Conservation (phyloP, 441 rosid genomes). For the Pelargonium fulgidum region DNA sequence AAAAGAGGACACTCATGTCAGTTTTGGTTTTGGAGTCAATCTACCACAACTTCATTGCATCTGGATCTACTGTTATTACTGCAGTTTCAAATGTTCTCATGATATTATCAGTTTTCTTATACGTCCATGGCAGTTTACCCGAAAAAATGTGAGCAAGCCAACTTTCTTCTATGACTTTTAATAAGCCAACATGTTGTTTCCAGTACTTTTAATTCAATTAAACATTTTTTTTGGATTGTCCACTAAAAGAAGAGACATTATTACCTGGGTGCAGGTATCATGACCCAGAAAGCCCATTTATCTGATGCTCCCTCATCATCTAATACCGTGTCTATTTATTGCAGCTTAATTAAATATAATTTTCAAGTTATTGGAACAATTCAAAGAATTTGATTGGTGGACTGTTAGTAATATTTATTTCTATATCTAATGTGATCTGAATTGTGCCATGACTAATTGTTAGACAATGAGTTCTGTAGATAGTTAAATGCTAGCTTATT, state of each 20-base stretch:
- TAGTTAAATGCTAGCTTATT: not conserved
- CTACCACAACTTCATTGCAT: slow-evolving; percentile 62
- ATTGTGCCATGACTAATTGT: not conserved
- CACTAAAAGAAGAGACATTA: not conserved
- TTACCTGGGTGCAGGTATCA: not conserved
- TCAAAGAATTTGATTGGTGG: not conserved
- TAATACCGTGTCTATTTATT: not conserved
- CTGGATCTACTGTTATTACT: slow-evolving; percentile 44
- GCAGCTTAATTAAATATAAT: not conserved
- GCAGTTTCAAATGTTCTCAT: slow-evolving; percentile 54
- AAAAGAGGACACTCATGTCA: slow-evolving; percentile 39
- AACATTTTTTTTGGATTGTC: not conserved
- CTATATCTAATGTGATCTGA: not conserved
- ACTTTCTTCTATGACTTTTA: slow-evolving; percentile 14
- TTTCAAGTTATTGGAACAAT: not conserved
- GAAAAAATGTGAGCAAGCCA: slow-evolving; percentile 53
- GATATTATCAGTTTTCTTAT: slow-evolving; percentile 40
- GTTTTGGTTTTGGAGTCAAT: slow-evolving; percentile 50
- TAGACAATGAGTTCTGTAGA: not conserved
- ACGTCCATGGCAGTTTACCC: slow-evolving; percentile 59
- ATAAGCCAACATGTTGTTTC: slow-evolving; percentile 12
- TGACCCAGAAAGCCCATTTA: slow-evolving; percentile 1
- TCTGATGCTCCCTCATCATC: not conserved
- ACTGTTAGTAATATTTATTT: not conserved
- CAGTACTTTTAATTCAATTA: not conserved